Percentiles rank a stretch among this genome's conserved stretches.
Conservation (phyloP, 2,329 filamentous ascomycete genomes). For the Pezicula carpinea region DNA sequence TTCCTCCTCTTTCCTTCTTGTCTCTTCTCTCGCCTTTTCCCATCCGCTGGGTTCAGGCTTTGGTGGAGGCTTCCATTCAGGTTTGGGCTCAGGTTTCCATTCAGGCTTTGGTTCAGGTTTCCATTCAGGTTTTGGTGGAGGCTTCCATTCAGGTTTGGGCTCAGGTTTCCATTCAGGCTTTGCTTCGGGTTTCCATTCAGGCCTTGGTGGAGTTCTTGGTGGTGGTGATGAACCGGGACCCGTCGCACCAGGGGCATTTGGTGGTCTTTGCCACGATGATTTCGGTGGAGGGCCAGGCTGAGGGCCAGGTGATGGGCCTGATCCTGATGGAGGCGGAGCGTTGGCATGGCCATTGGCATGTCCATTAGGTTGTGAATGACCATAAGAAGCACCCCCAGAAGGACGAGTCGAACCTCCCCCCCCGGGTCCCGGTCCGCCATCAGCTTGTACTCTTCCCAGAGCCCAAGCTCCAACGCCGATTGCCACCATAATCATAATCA, state of each 20-base stretch:
- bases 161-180: slow-evolving; percentile 8
- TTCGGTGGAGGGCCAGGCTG: slow-evolving; percentile 21
- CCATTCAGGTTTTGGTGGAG: slow-evolving; percentile 27
- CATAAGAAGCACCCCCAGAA: slow-evolving; percentile 9
- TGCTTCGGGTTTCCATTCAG: slow-evolving; percentile 20
- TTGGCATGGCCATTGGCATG: slow-evolving; percentile 21
- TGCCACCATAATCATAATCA: slow-evolving; percentile 65
- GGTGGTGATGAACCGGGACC: background rate
- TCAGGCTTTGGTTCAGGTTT: slow-evolving; percentile 13
- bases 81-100: slow-evolving; percentile 8
- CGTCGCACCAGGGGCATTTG: background rate
- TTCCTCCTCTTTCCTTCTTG: slow-evolving; percentile 61
- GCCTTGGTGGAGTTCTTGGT: slow-evolving; percentile 28
- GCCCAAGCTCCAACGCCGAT: slow-evolving; percentile 79
- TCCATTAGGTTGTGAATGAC: slow-evolving; percentile 15
- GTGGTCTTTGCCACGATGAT: slow-evolving; percentile 19
- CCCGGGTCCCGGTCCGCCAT: slow-evolving; percentile 33
- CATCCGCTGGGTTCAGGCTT: slow-evolving; percentile 37
- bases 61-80: slow-evolving; percentile 14
- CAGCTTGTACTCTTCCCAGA: slow-evolving; percentile 60
- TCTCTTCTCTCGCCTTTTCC: slow-evolving; percentile 68
- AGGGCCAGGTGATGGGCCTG: slow-evolving; percentile 22
- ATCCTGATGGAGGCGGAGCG: slow-evolving; percentile 11
- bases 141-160: slow-evolving; percentile 13
- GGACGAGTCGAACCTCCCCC: slow-evolving; percentile 15